A percentile compares a stretch with the other conserved stretches of the same genome.
These are phyloP conservation scores for Xylaria cubensis DNA, from an alignment of 495 filamentous ascomycete species.

Conservation along the genomic window DNA sequence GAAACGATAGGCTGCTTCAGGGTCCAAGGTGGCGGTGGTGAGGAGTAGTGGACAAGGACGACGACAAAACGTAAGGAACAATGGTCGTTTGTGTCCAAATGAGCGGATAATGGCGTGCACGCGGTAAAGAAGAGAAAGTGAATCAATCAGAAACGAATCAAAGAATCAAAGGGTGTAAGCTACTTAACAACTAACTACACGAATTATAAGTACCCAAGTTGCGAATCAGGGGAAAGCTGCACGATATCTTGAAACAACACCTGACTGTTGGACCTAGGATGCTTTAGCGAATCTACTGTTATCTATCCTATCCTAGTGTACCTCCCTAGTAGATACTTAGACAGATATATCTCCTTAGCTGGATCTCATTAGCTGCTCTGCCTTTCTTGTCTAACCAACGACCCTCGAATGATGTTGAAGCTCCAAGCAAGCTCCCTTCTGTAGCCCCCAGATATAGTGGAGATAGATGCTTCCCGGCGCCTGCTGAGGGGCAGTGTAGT, in stretches of 20 bases:
- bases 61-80: not conserved
- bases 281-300: not conserved
- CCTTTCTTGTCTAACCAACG: not conserved
- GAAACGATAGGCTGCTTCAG: constrained; percentile 10
- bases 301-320: not conserved
- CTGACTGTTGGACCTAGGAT: constrained; percentile 6
- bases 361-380: not conserved
- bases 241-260: constrained; percentile 25
- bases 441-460: constrained; percentile 12
- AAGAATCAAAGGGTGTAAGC: not conserved
- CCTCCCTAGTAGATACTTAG: not conserved
- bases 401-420: not conserved
- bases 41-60: not conserved
- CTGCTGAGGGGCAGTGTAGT: constrained; percentile 19
- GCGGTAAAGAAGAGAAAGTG: not conserved
- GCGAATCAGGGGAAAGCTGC: constrained; percentile 21
- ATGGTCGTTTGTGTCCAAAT: not conserved
- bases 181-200: not conserved
- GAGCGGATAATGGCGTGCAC: not conserved
- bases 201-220: not conserved
- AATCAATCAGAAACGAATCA: not conserved
- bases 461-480: not conserved
- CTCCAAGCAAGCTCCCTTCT: constrained; percentile 7
- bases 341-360: not conserved
- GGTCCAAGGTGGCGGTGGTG: constrained; percentile 5